A percentile compares a stretch with the other conserved stretches of the same genome.
phyloP scores from a whole-genome alignment of 1,139 yeast genomes.

The Geotrichum bryndzae region DNA sequence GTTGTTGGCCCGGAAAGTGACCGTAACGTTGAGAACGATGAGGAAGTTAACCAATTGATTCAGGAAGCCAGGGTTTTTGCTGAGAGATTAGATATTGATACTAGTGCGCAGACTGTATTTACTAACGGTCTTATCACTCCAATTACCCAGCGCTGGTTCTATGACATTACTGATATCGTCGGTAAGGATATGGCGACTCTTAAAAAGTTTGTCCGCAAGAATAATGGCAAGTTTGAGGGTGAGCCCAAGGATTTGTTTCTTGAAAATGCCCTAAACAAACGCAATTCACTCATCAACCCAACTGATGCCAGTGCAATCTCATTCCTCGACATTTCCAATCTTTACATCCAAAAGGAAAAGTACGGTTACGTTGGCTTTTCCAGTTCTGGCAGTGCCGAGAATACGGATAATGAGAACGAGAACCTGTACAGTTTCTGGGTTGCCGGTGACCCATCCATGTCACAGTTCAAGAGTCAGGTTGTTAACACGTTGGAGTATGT shows the following conservation, averaged over 20 bases:
- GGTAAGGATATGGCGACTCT: constrained; percentile 30
- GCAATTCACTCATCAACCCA: constrained; percentile 38
- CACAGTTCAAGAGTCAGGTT: constrained; percentile 41
- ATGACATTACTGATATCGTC: constrained; percentile 34
- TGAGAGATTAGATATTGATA: constrained; percentile 37
- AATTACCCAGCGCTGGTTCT: constrained; percentile 41
- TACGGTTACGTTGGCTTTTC: constrained; percentile 2
- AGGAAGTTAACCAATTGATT: constrained; percentile 21
- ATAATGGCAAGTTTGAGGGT: constrained; percentile 3
- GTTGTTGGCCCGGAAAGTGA: constrained; percentile 19
- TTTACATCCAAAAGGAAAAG: constrained; percentile 11
- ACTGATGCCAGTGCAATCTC: constrained; percentile 22
- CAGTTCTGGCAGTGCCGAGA: background rate
- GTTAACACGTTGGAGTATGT: constrained; percentile 35
- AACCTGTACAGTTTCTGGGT: constrained; percentile 43
- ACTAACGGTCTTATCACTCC: constrained; percentile 64
- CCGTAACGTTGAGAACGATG: constrained; percentile 5
- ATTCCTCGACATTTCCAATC: constrained; percentile 23
- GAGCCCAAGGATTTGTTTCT: constrained; percentile 14
- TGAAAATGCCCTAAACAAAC: constrained; percentile 21
- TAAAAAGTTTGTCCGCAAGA: constrained; percentile 22
- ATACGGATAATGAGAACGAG: constrained; percentile 13
- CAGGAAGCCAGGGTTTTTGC: constrained; percentile 32
- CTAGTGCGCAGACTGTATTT: constrained; percentile 47
- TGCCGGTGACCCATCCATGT: constrained; percentile 48